Conservation (phyloP, 345 rosid species). For the Boechera stricta region DNA sequence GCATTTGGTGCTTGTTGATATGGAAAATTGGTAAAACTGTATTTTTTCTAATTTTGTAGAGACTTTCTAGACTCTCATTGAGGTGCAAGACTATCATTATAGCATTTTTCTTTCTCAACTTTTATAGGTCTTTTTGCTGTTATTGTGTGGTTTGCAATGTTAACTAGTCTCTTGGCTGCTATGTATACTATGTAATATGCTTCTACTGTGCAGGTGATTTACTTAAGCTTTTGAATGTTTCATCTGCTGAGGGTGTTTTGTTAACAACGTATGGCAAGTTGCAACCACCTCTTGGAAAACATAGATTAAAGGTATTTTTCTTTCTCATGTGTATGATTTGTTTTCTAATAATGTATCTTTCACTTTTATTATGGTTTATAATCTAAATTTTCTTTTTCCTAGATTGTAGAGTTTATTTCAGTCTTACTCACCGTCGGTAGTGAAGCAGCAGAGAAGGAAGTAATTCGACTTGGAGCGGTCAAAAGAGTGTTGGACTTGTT, state of each 20-base stretch:
- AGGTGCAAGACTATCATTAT: constrained; percentile 15
- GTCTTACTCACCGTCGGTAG: constrained; percentile 80
- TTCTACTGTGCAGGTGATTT: constrained; percentile 66
- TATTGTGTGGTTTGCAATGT: constrained; percentile 11
- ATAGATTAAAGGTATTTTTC: constrained; percentile 75
- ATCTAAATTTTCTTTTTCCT: constrained; percentile 37
- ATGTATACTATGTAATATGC: constrained; percentile 14
- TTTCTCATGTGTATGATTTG: constrained; percentile 8
- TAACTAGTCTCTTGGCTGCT: constrained; percentile 11
- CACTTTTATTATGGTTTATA: constrained; percentile 12
- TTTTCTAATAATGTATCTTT: constrained; percentile 11
- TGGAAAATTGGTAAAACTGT: constrained; percentile 15
- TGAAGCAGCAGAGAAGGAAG: constrained; percentile 86
- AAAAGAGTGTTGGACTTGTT: constrained; percentile 74
- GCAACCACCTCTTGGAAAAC: constrained; percentile 96
- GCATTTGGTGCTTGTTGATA: constrained; percentile 18
- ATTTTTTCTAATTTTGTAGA: constrained; percentile 12
- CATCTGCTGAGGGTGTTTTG: constrained; percentile 61
- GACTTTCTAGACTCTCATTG: not conserved
- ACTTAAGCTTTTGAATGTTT: constrained; percentile 78
- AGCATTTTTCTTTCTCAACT: constrained; percentile 15
- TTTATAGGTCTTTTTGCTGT: constrained; percentile 12
- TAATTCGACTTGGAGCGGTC: constrained; percentile 74
- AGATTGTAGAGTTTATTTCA: constrained; percentile 93
- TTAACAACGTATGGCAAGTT: constrained; percentile 86